Evolutionary conservation across 805 yeast species (phyloP), one percentile per base, ranked within the genome.

Genomic region (Kuraishia molischiana): DNA sequence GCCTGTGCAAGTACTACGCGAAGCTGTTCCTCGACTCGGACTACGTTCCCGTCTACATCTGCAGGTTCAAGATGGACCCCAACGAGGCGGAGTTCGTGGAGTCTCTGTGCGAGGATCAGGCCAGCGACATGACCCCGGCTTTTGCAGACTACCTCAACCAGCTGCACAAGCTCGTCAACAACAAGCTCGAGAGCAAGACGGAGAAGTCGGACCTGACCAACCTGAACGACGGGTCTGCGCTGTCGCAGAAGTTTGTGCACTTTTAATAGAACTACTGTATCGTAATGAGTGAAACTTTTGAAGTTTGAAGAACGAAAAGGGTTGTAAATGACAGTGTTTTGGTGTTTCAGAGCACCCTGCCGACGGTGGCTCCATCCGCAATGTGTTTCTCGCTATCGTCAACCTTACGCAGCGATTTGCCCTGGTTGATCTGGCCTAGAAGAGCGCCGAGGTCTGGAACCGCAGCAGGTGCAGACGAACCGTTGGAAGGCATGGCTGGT

Each of bases 61-160:
- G 82, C 13, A 66, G 92, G 43, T 77, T 75, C 46, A 77, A 77
- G 5, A 56, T 70, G 17, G 94, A 84, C 50, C 75, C 76, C 2
- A 66, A 74, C 3, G 77, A 78, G 47, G 48, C 55, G 32, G 72
- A 66, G 36, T 74, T 86, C 52, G 60, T 67, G 29, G 77, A 77
- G 31, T 50, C 73, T 36, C 60, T 92, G 51, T 76, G 79, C 21
- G 97, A 92, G 50, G 97, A 92, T 53, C 67, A 74, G 34, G 61
- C 66, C 19, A 61, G 61, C 28, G 75, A 78, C 32, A 63, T 71
- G 54, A 52, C 75, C 49, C 59, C 66, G 46, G 70, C 79, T 17
- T 82, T 79, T 52, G 56, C 72, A 4, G 95, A 84, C 40, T 86
- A 74, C 47, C 62, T 90, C 44, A 61, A 75, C 5, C 69, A 69